Conservation (phyloP, 192 early-diverging fungal species). For the Entomortierella beljakovae region DNA sequence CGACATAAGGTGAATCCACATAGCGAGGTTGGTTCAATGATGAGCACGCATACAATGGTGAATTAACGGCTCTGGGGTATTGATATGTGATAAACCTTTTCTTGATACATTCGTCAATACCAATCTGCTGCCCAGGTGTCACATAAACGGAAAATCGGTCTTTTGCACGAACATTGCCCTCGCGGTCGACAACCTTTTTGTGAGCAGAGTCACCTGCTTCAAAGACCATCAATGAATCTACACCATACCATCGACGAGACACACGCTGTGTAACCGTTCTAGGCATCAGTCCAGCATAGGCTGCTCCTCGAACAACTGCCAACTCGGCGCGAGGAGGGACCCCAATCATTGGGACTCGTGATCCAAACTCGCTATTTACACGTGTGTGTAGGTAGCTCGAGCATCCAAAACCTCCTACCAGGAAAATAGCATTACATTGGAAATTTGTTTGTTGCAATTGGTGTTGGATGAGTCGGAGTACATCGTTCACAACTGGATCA, state of each 20-base stretch:
- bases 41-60: slow-evolving; percentile 46
- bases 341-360: slow-evolving; percentile 58
- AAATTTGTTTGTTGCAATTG: slow-evolving; percentile 56
- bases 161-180: slow-evolving; percentile 54
- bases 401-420: slow-evolving; percentile 69
- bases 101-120: slow-evolving; percentile 47
- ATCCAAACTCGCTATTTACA: slow-evolving; percentile 60
- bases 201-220: slow-evolving; percentile 58
- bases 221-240: slow-evolving; percentile 58
- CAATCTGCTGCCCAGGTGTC: slow-evolving; percentile 56
- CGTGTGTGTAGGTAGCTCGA: slow-evolving; percentile 62
- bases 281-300: slow-evolving; percentile 64
- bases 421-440: slow-evolving; percentile 60
- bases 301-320: slow-evolving; percentile 66
- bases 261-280: slow-evolving; percentile 61
- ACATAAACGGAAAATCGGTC: slow-evolving; percentile 64
- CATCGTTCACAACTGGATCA: slow-evolving; percentile 67
- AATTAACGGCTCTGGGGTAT: slow-evolving; percentile 52
- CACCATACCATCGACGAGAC: slow-evolving; percentile 64
- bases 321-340: slow-evolving; percentile 64
- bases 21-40: slow-evolving; percentile 36
- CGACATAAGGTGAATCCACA: slow-evolving; percentile 41
- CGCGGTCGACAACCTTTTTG: slow-evolving; percentile 54
- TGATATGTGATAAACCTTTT: slow-evolving; percentile 51
- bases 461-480: slow-evolving; percentile 62